A percentile compares a stretch with the other conserved stretches of the same genome.
phyloP scores from a whole-genome alignment of 2,329 filamentous ascomycete species.

The Amylocarpus encephaloides region DNA sequence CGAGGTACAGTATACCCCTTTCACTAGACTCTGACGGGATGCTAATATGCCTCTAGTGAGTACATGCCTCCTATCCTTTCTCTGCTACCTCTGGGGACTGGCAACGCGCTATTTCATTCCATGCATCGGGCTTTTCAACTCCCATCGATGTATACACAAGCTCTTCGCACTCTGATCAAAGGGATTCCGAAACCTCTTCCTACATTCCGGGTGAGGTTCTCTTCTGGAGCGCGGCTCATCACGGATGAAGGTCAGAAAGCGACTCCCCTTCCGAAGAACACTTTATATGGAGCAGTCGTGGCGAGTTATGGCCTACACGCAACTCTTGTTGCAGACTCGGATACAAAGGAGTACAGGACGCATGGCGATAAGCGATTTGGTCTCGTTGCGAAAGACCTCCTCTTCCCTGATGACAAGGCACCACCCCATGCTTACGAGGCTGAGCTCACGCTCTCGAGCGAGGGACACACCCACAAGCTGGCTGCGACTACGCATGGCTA shows the following conservation, averaged over 20 bases:
- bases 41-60: constrained; percentile 13
- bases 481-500: constrained; percentile 60
- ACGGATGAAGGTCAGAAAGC: constrained; percentile 29
- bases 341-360: constrained; percentile 72
- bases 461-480: constrained; percentile 25
- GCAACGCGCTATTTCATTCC: constrained; percentile 45
- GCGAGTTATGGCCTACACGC: constrained; percentile 88
- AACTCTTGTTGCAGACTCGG: constrained; percentile 81
- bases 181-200: constrained; percentile 52
- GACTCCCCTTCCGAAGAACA: constrained; percentile 20
- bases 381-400: constrained; percentile 72
- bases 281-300: constrained; percentile 71
- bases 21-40: too few species aligned
- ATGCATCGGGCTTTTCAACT: background rate
- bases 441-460: constrained; percentile 35
- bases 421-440: constrained; percentile 51
- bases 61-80: constrained; percentile 40
- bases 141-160: constrained; percentile 24
- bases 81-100: constrained; percentile 57
- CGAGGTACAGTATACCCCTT: constrained; percentile 16
- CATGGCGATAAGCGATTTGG: constrained; percentile 74
- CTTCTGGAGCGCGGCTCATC: constrained; percentile 44
- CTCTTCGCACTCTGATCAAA: constrained; percentile 52
- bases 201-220: constrained; percentile 56
- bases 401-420: constrained; percentile 48